Base-by-base conservation (phyloP, 148 eudicot species). In the Polygonum maritimum region DNA sequence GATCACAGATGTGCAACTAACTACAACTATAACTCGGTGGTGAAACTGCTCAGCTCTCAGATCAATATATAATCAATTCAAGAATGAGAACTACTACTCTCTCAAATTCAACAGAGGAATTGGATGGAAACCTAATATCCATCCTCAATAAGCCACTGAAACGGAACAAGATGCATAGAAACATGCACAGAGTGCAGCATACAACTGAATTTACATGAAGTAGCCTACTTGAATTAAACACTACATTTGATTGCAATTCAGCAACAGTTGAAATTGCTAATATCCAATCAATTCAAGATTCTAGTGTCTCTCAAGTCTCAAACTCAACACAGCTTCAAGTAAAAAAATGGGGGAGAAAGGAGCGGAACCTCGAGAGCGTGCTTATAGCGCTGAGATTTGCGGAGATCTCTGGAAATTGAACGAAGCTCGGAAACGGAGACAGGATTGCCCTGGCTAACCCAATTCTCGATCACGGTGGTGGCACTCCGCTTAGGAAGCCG, bases 401-500 rank as follows among this genome's bases (percentile, higher is more conserved):
- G 83, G 14, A 95, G 92, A 0, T 92, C 94, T 44, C 74, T 75
- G 40, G 85, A 89, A 71, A 95, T 92, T 39, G 49, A 74, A 14
- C 97, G 88, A 48, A 95, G 96, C 47, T 95, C 86, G 1, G 87
- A 81, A 14, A 85, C 55, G 76, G 85, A 79, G 22, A 95, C 82
- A 71, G 58, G 16, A 76, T 82, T 80, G 9, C 98, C 97, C 83
- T 95, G 89, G 67, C 75, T 73, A 70, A 88, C 84, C 97, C 97
- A 95, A 76, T 82, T 95, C 62, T 90, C 86, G 36, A 95, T 81
- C 21, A 87, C 89, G 41, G 86, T 88, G 0, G 88, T 83, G 67
- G 86, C 94, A 80, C 98, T 92, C 33, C 97, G 88, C 74, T 92
- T 95, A 19, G 98, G 97, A 11, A 92, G 83, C 55, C 94, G 82